Base-by-base conservation (phyloP, 768 basidiomycete genomes). In the Tricholoma saponaceum region DNA sequence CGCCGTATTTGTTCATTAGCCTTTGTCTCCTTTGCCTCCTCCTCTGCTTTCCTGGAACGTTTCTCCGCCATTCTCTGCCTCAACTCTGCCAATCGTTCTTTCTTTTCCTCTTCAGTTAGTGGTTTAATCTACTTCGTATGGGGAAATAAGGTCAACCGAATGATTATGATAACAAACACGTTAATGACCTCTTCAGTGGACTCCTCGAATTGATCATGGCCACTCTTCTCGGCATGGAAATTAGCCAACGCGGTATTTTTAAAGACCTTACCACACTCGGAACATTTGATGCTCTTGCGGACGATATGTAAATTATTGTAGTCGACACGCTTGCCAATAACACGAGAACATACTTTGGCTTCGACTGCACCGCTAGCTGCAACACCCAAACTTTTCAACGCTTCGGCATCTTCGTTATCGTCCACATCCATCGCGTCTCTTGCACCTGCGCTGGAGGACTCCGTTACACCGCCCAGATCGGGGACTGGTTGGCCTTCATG, bases 201-300 rank as follows among this genome's bases (percentile, higher is more conserved):
- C 67, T 98, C 96, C 69, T 97, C 95, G 61, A 98, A 98, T 62
- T 95, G 87, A 70, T 93, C 87, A 68, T 99, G 96, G 0, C 96
- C 96, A 62, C 86, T 91, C 77, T 94, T 94, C 72, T 95, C 93
- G 0, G 94, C 95, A 65, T 97, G 95, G 71, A 85, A 96, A 62
- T 92, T 91, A 13, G 92, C 95, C 14, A 96, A 76, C 2, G 90
- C 91, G 0, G 90, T 88, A 63, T 92, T 94, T 66, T 73, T 78
- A 79, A 97, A 97, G 22, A 84, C 78, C 75, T 97, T 97, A 59
- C 87, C 84, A 69, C 95, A 96, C 65, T 89, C 70, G 5, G 84
- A 80, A 67, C 92, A 94, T 73, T 86, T 90, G 75, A 94, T 90
- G 67, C 88, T 92, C 89, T 91, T 51, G 6, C 23, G 26, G 10